Evolutionary conservation across 202 grass and related monocot species (phyloP).

Genomic region (Panicum virgatum): DNA sequence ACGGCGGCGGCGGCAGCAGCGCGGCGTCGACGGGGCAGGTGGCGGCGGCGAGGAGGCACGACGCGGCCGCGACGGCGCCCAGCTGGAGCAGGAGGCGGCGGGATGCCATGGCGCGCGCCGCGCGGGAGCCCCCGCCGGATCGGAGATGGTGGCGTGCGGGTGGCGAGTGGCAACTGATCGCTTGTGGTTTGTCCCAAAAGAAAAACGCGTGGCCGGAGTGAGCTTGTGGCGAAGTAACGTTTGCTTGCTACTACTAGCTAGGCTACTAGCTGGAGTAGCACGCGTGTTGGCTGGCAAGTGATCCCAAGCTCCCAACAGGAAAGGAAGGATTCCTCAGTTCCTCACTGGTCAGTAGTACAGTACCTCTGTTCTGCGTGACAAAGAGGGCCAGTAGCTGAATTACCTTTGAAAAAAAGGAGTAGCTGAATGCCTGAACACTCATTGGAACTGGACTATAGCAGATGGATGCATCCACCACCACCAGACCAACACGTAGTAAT

Average conservation of each 20-base stretch:
- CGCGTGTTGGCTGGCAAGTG: neutral
- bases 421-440: neutral
- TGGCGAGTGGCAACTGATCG: neutral
- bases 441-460: too few species aligned
- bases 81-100: neutral
- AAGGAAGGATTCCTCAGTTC: neutral
- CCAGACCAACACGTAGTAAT: too few species aligned
- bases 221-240: neutral
- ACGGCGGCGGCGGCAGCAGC: neutral
- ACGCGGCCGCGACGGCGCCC: neutral
- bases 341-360: neutral
- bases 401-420: too few species aligned
- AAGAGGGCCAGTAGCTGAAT: too few species aligned
- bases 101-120: neutral
- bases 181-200: neutral
- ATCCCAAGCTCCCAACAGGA: neutral
- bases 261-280: neutral
- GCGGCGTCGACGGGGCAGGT: neutral
- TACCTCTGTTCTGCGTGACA: neutral
- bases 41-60: neutral
- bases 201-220: neutral
- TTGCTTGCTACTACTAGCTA: too few species aligned
- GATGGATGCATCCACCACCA: too few species aligned
- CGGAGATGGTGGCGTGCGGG: neutral
- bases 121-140: neutral